These are phyloP conservation scores for Colletotrichum cordylinicola DNA, from an alignment of 2,329 filamentous ascomycete species.

Conservation along the genomic window DNA sequence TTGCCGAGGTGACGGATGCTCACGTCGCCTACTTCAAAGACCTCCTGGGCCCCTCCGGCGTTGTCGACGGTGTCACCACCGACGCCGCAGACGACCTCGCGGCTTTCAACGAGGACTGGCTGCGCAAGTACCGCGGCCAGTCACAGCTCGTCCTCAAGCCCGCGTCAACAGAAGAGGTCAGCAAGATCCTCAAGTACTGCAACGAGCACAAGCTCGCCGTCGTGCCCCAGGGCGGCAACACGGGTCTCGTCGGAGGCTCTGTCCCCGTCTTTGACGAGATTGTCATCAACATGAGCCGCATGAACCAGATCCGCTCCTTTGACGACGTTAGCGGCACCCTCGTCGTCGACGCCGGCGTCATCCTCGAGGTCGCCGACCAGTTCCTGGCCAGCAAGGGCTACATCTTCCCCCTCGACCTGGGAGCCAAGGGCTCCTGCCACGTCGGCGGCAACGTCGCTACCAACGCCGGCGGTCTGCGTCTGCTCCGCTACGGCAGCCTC, in stretches of 20 bases:
- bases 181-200: slow-evolving; percentile 91
- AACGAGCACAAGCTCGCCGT: slow-evolving; percentile 92
- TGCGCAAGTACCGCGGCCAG: slow-evolving; percentile 97
- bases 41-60: slow-evolving; percentile 80
- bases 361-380: slow-evolving; percentile 87
- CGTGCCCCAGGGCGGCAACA: slow-evolving; percentile 96
- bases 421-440: slow-evolving; percentile 95
- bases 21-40: slow-evolving; percentile 85
- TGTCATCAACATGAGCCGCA: slow-evolving; percentile 85
- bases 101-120: slow-evolving; percentile 97
- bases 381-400: slow-evolving; percentile 83
- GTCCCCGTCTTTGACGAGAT: slow-evolving; percentile 99
- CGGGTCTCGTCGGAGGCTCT: slow-evolving; percentile 91
- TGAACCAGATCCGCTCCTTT: slow-evolving; percentile 91
- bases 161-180: slow-evolving; percentile 83
- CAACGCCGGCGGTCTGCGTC: slow-evolving; percentile 89
- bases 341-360: slow-evolving; percentile 88
- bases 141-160: slow-evolving; percentile 88
- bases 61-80: slow-evolving; percentile 82
- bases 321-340: slow-evolving; percentile 92
- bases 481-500: slow-evolving; percentile 91
- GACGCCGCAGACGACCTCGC: slow-evolving; percentile 82
- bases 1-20: slow-evolving; percentile 73
- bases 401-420: slow-evolving; percentile 96
- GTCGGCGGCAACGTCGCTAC: slow-evolving; percentile 96